Evolutionary conservation across 176 grass and related monocot genomes (phyloP), one percentile per base, ranked within the genome.

Genomic region (Raddia guianensis): DNA sequence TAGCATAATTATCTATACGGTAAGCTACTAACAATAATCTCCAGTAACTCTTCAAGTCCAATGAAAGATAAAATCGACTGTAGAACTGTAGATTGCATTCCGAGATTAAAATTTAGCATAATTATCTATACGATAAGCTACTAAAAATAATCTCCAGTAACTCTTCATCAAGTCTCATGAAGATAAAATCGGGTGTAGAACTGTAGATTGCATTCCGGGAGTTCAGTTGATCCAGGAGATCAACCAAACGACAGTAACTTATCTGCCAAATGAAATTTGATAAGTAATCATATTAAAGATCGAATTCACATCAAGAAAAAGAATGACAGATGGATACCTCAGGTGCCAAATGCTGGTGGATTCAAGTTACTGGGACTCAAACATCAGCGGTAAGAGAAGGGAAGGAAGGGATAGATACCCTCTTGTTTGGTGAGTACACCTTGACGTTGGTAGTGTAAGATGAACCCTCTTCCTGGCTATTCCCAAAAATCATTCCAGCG

Each of bases 401-500:
- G 87, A 89, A 90, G 19, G 88, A 90, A 49, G 88, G 88, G 43
- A 90, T 90, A 46, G 88, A 90, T 19, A 90, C 15, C 54, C 83
- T 76, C 79, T 90, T 90, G 56, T 85, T 85, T 61, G 88, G 88
- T 10, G 88, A 90, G 50, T 82, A 78, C 0, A 82, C 78, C 74
- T 90, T 82, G 3, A 86, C 63, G 50, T 1, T 15, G 4, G 1
- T 5, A 6, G 12, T 51, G 49, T 11, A 51, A 63, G 87, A 73
- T 42, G 73, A 61, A 42, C 58, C 69, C 45, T 66, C 58, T 51
- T 51, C 49, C 49, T 51, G 49, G 49, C 49, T 51, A 51, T 12
- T 14, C 0, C 78, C 48, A 52, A 82, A 69, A 49, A 73, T n/a
- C 73, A 78, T 66, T 60, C 86, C 83, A 59, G 83, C 11, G 2